phyloP scores from a whole-genome alignment of 2,329 filamentous ascomycete genomes.

The Tolypocladium album region DNA sequence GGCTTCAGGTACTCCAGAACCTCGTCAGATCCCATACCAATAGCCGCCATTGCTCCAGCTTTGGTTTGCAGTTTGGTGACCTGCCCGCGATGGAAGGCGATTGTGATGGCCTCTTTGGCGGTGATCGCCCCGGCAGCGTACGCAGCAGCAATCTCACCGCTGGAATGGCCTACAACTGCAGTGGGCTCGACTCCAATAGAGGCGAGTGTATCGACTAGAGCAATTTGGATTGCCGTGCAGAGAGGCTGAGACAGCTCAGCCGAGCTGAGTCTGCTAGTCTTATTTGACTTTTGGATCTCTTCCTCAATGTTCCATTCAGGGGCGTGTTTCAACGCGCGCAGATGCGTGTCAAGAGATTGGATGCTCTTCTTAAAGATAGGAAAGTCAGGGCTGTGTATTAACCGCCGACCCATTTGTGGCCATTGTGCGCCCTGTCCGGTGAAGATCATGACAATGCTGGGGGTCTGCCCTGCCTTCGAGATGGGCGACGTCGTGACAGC shows the following conservation, averaged over 20 bases:
- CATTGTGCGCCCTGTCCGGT: not conserved
- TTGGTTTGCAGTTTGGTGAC: not conserved
- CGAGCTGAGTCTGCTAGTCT: not conserved
- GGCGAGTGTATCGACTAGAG: not conserved
- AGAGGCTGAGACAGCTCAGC: not conserved
- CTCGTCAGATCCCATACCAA: slow-evolving; percentile 19
- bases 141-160: not conserved
- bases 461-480: not conserved
- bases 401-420: not conserved
- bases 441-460: not conserved
- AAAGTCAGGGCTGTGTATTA: not conserved
- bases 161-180: not conserved
- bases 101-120: not conserved
- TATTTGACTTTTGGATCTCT: not conserved
- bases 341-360: not conserved
- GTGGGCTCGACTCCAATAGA: not conserved
- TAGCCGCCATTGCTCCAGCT: slow-evolving; percentile 9
- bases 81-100: slow-evolving; percentile 11
- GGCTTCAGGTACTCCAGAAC: slow-evolving; percentile 11
- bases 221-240: not conserved
- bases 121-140: not conserved
- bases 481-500: not conserved
- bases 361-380: not conserved
- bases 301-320: not conserved
- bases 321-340: not conserved